Percentiles rank a stretch among this genome's conserved stretches.
Evolutionary conservation across 495 filamentous ascomycete genomes (phyloP).

Genomic region (Aspergillus funiculosus): DNA sequence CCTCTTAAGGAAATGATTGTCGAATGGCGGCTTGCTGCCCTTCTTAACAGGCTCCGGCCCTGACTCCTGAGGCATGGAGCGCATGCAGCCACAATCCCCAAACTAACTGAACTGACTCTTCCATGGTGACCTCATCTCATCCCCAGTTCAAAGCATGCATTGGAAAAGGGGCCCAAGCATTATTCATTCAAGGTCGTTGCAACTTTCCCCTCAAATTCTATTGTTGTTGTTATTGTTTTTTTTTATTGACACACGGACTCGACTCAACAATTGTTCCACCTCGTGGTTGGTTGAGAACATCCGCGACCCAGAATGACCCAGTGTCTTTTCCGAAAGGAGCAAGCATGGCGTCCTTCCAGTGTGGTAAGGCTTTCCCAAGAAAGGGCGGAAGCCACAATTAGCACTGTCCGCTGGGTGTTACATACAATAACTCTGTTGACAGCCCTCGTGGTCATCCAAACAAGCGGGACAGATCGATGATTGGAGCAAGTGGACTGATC

Average conservation of each 20-base stretch:
- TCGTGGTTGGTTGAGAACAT: background rate
- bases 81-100: background rate
- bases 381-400: constrained; percentile 10
- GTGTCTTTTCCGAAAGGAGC: constrained; percentile 7
- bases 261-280: background rate
- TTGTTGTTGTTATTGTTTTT: no score
- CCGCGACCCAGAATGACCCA: background rate
- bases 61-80: no score
- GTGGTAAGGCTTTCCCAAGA: constrained; percentile 7
- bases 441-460: constrained; percentile 24
- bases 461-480: constrained; percentile 17
- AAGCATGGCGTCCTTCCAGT: background rate
- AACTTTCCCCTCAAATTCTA: no score
- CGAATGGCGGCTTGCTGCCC: no score
- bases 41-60: background rate
- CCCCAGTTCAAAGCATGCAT: no score
- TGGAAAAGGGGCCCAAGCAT: background rate
- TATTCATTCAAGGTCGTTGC: no score
- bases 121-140: background rate
- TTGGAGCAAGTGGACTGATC: constrained; percentile 15
- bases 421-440: constrained; percentile 13
- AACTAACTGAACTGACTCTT: background rate
- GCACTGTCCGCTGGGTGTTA: constrained; percentile 9
- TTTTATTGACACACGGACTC: no score
- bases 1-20: background rate